phyloP scores from a whole-genome alignment of 1,139 yeast genomes.

The Lodderomyces orthopsilosis region DNA sequence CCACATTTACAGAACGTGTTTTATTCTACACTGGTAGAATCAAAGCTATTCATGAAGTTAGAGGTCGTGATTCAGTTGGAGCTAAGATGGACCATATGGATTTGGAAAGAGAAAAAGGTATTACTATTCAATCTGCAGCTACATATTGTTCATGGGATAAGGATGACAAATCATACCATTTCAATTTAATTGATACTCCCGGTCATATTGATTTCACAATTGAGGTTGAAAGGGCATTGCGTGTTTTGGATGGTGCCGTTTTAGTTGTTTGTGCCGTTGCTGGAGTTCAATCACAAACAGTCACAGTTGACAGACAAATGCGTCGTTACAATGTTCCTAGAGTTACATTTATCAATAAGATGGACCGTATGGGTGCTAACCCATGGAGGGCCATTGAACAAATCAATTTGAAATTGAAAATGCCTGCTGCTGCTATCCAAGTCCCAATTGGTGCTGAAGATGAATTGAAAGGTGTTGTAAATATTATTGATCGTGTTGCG shows the following conservation, averaged over 20 bases:
- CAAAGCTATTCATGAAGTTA: conserved; percentile 95
- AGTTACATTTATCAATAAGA: conserved; percentile 91
- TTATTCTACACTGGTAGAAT: conserved; percentile 95
- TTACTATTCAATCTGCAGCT: conserved; percentile 97
- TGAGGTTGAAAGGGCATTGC: conserved; percentile 95
- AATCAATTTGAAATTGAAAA: conserved; percentile 78
- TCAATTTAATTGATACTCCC: conserved; percentile 94
- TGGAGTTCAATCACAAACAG: conserved; percentile 98
- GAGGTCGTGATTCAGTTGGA: conserved; percentile 97
- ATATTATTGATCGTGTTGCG: conserved; percentile 83
- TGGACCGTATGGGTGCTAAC: conserved; percentile 99
- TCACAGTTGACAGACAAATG: conserved; percentile 98
- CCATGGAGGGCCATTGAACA: conserved; percentile 96
- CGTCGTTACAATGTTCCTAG: conserved; percentile 97
- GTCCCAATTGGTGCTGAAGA: conserved; percentile 95
- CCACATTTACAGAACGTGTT: conserved; percentile 95
- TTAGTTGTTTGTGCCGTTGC: conserved; percentile 97
- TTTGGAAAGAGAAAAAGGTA: conserved; percentile 93
- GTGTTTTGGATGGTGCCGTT: conserved; percentile 97
- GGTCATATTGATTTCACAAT: conserved; percentile 98
- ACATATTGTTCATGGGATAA: conserved; percentile 97
- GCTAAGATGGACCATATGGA: conserved; percentile 96
- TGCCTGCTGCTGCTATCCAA: conserved; percentile 96
- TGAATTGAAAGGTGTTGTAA: conserved; percentile 82
- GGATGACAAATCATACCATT: conserved; percentile 66